Percentiles rank a stretch among this genome's conserved stretches.
Conservation (phyloP, 345 rosid genomes). For the Hirschfeldia incana region DNA sequence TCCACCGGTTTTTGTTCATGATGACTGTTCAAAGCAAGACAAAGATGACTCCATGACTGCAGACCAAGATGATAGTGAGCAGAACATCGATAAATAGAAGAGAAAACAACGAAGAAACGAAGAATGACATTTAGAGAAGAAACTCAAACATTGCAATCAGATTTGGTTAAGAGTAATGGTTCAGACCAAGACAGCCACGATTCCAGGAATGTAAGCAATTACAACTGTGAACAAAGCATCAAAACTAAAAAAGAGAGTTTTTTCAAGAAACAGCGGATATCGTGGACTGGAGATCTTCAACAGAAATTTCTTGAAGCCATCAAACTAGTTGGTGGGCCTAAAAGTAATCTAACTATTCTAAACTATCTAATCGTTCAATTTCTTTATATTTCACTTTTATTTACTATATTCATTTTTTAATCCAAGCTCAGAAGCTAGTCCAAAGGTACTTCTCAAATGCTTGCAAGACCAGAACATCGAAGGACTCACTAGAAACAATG, state of each 20-base stretch:
- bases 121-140: not conserved
- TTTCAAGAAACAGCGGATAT: not conserved
- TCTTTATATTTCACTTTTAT: not conserved
- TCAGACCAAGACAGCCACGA: not conserved
- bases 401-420: not conserved
- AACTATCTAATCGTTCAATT: not conserved
- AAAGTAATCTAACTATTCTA: conserved; percentile 19
- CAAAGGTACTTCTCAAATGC: not conserved
- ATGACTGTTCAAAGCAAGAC: not conserved
- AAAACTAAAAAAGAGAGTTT: not conserved
- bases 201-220: not conserved
- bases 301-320: conserved; percentile 23
- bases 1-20: not conserved
- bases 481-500: conserved; percentile 26
- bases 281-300: conserved; percentile 20
- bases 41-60: no score
- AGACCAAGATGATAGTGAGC: no score
- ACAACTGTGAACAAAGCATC: not conserved
- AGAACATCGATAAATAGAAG: not conserved
- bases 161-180: not conserved
- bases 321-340: conserved; percentile 18
- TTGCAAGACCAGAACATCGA: not conserved
- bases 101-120: not conserved
- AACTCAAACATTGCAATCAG: not conserved
- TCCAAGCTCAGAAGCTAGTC: conserved; percentile 29